Evolutionary conservation across 116 monocot genomes (phyloP).

Genomic region (Phalaenopsis hybrid): DNA sequence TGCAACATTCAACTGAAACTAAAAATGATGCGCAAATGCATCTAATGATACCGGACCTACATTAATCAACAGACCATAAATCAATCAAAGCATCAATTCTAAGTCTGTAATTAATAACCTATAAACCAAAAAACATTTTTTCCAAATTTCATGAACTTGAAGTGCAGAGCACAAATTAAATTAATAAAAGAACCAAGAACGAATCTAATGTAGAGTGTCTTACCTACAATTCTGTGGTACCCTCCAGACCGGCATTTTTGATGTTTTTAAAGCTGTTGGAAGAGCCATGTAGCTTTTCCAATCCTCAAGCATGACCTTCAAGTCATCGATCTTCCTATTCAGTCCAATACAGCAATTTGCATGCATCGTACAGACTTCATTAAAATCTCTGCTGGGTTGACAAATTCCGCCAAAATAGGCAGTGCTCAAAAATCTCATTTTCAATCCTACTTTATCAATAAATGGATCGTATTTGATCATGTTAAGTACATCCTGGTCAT

Average conservation of each 20-base stretch:
- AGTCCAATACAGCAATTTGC: slow-evolving; percentile 35
- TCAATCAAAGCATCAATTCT: background rate
- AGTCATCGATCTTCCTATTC: slow-evolving; percentile 20
- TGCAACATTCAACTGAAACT: no score
- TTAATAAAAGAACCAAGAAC: no score
- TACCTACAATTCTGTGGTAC: slow-evolving; percentile 26
- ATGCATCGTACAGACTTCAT: slow-evolving; percentile 32
- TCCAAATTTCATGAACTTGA: no score
- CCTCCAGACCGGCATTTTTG: slow-evolving; percentile 16
- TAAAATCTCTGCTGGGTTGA: slow-evolving; percentile 21
- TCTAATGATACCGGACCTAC: no score
- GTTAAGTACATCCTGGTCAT: slow-evolving; percentile 34
- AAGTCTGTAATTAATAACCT: no score
- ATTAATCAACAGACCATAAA: background rate
- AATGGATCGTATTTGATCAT: slow-evolving; percentile 22
- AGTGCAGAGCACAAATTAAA: no score
- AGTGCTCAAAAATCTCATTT: slow-evolving; percentile 23
- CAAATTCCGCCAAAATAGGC: slow-evolving; percentile 23
- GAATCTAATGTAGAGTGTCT: background rate
- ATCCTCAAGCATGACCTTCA: slow-evolving; percentile 18
- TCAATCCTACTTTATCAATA: slow-evolving; percentile 7
- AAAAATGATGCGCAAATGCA: no score
- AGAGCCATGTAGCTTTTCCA: slow-evolving; percentile 24
- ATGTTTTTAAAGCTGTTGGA: slow-evolving; percentile 11
- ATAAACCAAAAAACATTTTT: no score